Evolutionary conservation across 140 eudicot genomes (phyloP), one percentile per base, ranked within the genome.

Genomic region (Anethum foeniculum): DNA sequence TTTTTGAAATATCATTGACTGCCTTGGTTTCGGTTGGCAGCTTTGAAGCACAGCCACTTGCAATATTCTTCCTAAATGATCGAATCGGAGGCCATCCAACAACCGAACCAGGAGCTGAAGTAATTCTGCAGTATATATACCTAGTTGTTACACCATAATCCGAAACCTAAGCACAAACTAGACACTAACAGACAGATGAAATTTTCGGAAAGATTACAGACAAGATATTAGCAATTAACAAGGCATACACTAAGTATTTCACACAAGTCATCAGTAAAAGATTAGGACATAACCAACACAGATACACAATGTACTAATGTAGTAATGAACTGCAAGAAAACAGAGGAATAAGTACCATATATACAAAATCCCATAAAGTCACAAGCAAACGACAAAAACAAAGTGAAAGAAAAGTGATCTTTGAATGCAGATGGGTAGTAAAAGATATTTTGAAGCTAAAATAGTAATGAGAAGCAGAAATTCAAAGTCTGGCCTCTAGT

Each of bases 41-140:
- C 79, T 92, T 94, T 25, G 84, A 71, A 48, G 93, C 82, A 85
- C 86, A 86, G 83, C 87, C 85, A 62, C 88, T 87, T 67, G 98
- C 88, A 84, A 94, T 84, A 85, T 92, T 94, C 87, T 89, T 94
- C 81, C 98, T 84, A 73, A 90, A 94, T 52, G 98, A 92, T 30
- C 97, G 88, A 69, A 94, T 84, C 48, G 98, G 98, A 62, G 98
- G 98, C 98, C 98, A 94, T 41, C 98, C 98, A 78, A 94, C 98
- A 39, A 94, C 98, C 78, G 97, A 88, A 49, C 89, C 83, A 82
- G 97, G 96, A 39, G 97, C 97, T 62, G 69, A 62, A 62, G 69
- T 25, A 90, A 88, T 86, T 81, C 98, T 94, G 41, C 38, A 64
- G 68, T 68, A 80, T 74, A 77, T 19, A 3, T 0, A 54, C 82